These are phyloP conservation scores for Aurinia saxatilis DNA, from an alignment of 345 rosid species.

Conservation along the genomic window DNA sequence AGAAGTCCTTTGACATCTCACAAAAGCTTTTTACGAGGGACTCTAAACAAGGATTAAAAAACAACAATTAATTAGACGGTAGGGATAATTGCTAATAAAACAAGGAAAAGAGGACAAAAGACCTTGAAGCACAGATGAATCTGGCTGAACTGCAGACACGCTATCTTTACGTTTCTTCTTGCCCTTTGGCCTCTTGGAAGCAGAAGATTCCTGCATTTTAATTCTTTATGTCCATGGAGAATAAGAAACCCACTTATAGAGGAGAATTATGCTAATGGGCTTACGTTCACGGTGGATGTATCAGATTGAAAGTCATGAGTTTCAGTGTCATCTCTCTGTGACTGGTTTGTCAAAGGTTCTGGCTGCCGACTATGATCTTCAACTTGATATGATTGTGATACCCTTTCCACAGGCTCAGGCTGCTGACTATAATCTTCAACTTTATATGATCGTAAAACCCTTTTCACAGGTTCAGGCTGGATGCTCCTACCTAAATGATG, in stretches of 20 bases:
- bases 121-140: constrained; percentile 76
- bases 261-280: constrained; percentile 24
- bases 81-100: background rate
- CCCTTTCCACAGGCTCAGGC: constrained; percentile 6
- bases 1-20: constrained; percentile 76
- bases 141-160: constrained; percentile 36
- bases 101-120: constrained; percentile 8
- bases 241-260: constrained; percentile 9
- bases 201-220: constrained; percentile 57
- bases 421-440: constrained; percentile 2
- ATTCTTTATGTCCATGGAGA: constrained; percentile 14
- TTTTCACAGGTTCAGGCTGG: constrained; percentile 28
- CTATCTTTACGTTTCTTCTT: constrained; percentile 62
- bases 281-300: constrained; percentile 41
- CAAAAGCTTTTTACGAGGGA: constrained; percentile 53
- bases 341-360: constrained; percentile 25
- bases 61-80: constrained; percentile 9
- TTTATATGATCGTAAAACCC: constrained; percentile 2
- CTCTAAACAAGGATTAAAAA: constrained; percentile 38
- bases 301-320: constrained; percentile 37
- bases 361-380: constrained; percentile 24
- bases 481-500: constrained; percentile 28
- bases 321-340: constrained; percentile 35
- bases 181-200: constrained; percentile 58
- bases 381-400: background rate